Evolutionary conservation across 1,139 yeast genomes (phyloP), one percentile per base, ranked within the genome.

Genomic region (Pichia norvegensis): DNA sequence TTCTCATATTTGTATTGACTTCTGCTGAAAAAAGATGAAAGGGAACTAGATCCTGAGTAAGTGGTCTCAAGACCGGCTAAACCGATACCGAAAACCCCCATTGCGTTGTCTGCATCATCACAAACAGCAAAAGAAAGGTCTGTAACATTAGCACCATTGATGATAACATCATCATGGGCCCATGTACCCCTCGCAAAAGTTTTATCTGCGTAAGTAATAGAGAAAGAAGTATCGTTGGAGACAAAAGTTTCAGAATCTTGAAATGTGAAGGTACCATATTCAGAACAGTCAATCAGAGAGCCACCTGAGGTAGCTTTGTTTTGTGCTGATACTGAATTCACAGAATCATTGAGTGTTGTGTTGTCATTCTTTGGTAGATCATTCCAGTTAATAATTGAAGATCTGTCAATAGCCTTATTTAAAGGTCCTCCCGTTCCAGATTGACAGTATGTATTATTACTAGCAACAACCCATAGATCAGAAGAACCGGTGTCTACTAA

Each of bases 401-500:
- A 21, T 5, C 13, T 13, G 1, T 44, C 36, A 19, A 47, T 44
- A 17, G 42, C 43, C 27, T 48, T 50, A 20, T 20, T 31, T 20
- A 49, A 39, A 2, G 52, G 20, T 4, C 52, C 52, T 1, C 47
- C 29, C 1, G 54, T 51, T 6, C 52, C 52, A 7, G 47, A 21
- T 36, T 40, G 19, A 52, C 68, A 65, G 33, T 58, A 62, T 1
- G 66, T 54, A 47, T 65, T 65, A 36, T 59, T 56, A 2, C 56
- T 40, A 20, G 56, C 55, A 52, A 57, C 54, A 16, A 81, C 76
- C 87, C 88, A 82, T 51, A 81, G 64, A 60, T 82, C 88, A 8
- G 84, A 70, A 3, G 85, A 79, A 1, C 87, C 88, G 4, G 87
- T 79, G 58, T 81, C 88, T 38, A 82, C 64, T 48, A 79, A 64